Conservation (phyloP, 2,329 filamentous ascomycete genomes). For the Colletotrichum gloeosporioides region DNA sequence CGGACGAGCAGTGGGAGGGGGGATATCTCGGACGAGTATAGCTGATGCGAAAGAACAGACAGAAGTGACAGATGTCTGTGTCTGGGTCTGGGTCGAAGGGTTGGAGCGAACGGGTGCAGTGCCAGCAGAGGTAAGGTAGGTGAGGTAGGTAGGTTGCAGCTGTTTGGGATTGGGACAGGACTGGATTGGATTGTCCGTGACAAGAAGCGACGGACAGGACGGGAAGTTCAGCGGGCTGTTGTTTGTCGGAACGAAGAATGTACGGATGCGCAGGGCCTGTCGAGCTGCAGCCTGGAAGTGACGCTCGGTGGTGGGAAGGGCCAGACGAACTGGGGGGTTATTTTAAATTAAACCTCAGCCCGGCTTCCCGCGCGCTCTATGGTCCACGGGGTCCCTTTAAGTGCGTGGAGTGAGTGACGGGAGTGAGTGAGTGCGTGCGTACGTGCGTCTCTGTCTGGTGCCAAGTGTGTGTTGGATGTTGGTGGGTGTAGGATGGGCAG, state of each 20-base stretch:
- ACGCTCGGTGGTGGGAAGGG: conserved; percentile 18
- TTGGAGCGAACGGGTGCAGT: neutral
- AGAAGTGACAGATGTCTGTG: neutral
- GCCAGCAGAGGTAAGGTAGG: neutral
- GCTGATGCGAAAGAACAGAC: neutral
- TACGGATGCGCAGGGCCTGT: neutral
- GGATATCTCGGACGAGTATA: neutral
- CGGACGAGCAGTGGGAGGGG: neutral
- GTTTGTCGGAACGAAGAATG: neutral
- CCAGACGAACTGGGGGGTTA: conserved; percentile 20
- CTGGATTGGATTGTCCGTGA: neutral
- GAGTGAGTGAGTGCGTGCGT: neutral
- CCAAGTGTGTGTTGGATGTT: neutral
- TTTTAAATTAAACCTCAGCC: conserved; percentile 19
- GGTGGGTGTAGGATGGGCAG: neutral
- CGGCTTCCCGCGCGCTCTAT: neutral
- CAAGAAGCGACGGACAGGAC: neutral
- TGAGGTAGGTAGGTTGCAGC: neutral
- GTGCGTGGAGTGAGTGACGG: neutral
- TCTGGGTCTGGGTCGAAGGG: neutral
- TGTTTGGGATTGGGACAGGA: neutral
- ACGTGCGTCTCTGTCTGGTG: neutral
- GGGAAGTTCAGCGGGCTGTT: neutral
- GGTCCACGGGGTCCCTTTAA: conserved; percentile 6
- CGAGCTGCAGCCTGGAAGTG: conserved; percentile 19